Evolutionary conservation across 2,329 filamentous ascomycete genomes (phyloP), one percentile per base, ranked within the genome.

Genomic region (Cryphonectria carpinicola): DNA sequence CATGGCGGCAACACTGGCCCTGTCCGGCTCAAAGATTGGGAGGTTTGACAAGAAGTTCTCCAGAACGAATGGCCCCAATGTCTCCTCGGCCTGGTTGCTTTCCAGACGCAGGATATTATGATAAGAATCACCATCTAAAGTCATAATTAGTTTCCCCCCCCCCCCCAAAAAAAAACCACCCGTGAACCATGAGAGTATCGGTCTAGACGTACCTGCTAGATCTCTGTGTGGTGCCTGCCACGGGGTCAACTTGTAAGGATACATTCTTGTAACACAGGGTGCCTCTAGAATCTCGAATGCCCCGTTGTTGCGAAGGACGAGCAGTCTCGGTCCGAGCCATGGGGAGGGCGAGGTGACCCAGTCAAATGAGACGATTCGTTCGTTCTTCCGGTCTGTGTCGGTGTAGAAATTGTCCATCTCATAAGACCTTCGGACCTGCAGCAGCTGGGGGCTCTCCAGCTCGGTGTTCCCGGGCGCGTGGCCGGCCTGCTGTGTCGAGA

Each of bases 341-440:
- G 87, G 82, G 4, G 86, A 88, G 14, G 85, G 83, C 63, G 90
- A 81, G 4, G 87, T 90, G 13, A 91, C 81, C 89, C 89, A 92
- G 76, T 92, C 89, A 77, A 91, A 91, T 0, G 89, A 91, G 10
- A 91, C 88, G 43, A 91, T 90, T 28, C 87, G 85, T 69, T 90
- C 87, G 74, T 86, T 84, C 77, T 86, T 86, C 73, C 84, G 82
- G 43, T 82, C 81, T 43, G 82, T 80, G 66, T 87, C 86, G 37
- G 83, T 81, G 74, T 86, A 90, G 25, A 85, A 83, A 65, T 88
- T 85, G 74, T 91, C 88, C 80, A 91, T 85, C 75, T 90, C 88
- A 73, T 88, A 84, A 1, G 89, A 90, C 70, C 83, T 86, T 61
- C 85, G 83, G 17, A 90, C 86, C 71, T 90, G 84, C 1, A 91